Percentiles rank a stretch among this genome's conserved stretches.
Evolutionary conservation across 352 stramenopile genomes (phyloP).

Genomic region (Phytophthora ramorum): DNA sequence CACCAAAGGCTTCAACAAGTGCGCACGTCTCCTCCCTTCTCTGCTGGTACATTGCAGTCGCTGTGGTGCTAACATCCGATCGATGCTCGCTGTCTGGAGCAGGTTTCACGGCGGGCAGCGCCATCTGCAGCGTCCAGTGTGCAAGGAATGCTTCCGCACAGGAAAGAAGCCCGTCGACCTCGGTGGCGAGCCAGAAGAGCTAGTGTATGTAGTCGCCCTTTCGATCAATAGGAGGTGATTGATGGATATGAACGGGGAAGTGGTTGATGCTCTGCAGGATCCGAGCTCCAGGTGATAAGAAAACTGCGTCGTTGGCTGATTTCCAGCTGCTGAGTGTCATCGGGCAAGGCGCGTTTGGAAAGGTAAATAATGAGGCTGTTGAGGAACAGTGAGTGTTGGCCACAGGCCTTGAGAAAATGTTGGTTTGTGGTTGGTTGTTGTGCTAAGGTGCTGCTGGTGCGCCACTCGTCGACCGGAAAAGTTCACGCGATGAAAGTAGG

Average conservation of each 20-base stretch:
- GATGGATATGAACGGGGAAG: background rate
- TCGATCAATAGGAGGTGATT: background rate
- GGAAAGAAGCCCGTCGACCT: conserved; percentile 49
- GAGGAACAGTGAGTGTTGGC: background rate
- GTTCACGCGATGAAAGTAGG: conserved; percentile 86
- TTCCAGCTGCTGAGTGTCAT: conserved; percentile 99
- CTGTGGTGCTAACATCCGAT: background rate
- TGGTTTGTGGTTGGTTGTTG: background rate
- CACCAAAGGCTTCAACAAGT: conserved; percentile 87
- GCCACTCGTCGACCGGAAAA: conserved; percentile 57
- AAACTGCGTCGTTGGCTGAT: conserved; percentile 87
- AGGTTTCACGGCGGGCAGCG: conserved; percentile 72
- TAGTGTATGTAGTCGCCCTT: conserved; percentile 20
- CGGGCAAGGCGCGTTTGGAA: conserved; percentile 81
- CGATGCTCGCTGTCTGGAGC: conserved; percentile 32
- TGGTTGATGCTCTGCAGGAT: conserved; percentile 22
- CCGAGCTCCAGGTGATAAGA: conserved; percentile 36
- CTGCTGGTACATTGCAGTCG: background rate
- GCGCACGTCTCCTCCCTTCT: background rate
- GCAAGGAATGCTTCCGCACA: conserved; percentile 76
- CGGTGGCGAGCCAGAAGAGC: conserved; percentile 33
- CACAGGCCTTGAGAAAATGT: background rate
- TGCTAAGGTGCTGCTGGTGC: conserved; percentile 74
- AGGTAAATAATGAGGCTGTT: conserved; percentile 27
- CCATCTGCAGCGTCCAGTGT: conserved; percentile 58